phyloP scores from a whole-genome alignment of 371 early-diverging fungal species.

The Circinella minor region DNA sequence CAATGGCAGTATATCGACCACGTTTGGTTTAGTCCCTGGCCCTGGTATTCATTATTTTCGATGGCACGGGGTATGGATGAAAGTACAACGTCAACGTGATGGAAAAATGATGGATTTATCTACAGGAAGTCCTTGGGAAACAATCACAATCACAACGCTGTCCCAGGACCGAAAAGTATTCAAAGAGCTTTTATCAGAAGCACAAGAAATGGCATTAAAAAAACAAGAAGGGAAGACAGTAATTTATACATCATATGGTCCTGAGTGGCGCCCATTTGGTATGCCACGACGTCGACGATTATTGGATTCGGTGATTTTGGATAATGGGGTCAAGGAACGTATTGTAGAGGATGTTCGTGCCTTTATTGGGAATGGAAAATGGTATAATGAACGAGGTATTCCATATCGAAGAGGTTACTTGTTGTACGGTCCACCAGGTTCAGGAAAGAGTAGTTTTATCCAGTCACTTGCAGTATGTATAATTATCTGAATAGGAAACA shows the following conservation, averaged over 20 bases:
- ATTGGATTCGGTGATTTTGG: constrained; percentile 88
- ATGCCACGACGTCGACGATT: constrained; percentile 85
- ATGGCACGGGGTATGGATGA: constrained; percentile 86
- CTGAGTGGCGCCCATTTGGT: constrained; percentile 98
- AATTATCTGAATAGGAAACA: too few relatives aligned
- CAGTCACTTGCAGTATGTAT: constrained; percentile 89
- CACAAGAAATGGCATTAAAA: constrained; percentile 81
- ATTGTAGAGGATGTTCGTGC: constrained; percentile 85
- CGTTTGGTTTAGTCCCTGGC: constrained; percentile 90
- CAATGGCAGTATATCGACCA: constrained; percentile 86
- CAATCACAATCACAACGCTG: constrained; percentile 91
- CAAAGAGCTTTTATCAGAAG: constrained; percentile 77
- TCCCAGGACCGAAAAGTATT: constrained; percentile 81
- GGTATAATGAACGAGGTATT: constrained; percentile 96
- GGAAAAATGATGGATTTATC: constrained; percentile 89
- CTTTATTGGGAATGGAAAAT: constrained; percentile 88
- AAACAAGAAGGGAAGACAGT: constrained; percentile 95
- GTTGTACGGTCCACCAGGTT: constrained; percentile 98
- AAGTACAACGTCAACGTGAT: constrained; percentile 84
- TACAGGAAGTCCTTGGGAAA: constrained; percentile 93
- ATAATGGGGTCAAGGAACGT: constrained; percentile 73
- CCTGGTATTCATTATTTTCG: constrained; percentile 91
- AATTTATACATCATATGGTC: constrained; percentile 92
- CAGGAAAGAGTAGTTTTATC: constrained; percentile 98
- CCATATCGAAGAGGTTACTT: constrained; percentile 98